Conservation (phyloP, 2,329 filamentous ascomycete species). For the Taxawa tesnikishii region DNA sequence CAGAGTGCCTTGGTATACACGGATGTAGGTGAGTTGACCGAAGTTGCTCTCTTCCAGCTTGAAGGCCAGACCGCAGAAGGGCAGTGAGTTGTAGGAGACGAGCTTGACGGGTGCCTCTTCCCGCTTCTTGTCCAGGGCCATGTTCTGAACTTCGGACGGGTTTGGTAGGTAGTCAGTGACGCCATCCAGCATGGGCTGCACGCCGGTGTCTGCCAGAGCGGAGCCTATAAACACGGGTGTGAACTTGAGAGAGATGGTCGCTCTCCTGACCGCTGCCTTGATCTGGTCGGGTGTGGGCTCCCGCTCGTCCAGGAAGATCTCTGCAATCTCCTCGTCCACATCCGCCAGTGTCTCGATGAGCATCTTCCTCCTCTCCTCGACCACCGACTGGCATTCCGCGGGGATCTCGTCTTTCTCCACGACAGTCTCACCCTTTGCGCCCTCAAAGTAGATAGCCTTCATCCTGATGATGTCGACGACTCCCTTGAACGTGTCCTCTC, state of each 20-base stretch:
- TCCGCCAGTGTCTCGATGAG: constrained; percentile 93
- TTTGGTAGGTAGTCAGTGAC: constrained; percentile 95
- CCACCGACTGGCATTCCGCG: constrained; percentile 61
- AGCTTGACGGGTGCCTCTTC: constrained; percentile 71
- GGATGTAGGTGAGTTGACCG: constrained; percentile 94
- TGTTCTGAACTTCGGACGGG: constrained; percentile 76
- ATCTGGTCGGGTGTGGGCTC: constrained; percentile 72
- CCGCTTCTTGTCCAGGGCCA: constrained; percentile 72
- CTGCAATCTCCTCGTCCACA: constrained; percentile 94
- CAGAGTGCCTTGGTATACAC: constrained; percentile 89
- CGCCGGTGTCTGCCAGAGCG: constrained; percentile 83
- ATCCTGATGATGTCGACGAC: constrained; percentile 88
- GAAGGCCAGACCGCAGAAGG: constrained; percentile 92
- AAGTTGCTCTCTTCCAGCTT: constrained; percentile 99
- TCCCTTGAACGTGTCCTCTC: constrained; percentile 82
- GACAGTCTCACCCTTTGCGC: constrained; percentile 63
- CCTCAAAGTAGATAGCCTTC: constrained; percentile 89
- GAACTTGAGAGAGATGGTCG: constrained; percentile 84
- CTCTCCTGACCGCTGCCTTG: constrained; percentile 79
- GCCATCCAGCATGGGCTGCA: constrained; percentile 93
- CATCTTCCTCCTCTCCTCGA: constrained; percentile 67
- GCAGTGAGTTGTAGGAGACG: constrained; percentile 83
- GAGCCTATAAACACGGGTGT: constrained; percentile 94
- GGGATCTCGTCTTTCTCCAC: constrained; percentile 71
- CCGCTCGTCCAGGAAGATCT: constrained; percentile 81